Evolutionary conservation across 768 basidiomycete species (phyloP), one percentile per base, ranked within the genome.

Genomic region (Tephrocybe sp.): DNA sequence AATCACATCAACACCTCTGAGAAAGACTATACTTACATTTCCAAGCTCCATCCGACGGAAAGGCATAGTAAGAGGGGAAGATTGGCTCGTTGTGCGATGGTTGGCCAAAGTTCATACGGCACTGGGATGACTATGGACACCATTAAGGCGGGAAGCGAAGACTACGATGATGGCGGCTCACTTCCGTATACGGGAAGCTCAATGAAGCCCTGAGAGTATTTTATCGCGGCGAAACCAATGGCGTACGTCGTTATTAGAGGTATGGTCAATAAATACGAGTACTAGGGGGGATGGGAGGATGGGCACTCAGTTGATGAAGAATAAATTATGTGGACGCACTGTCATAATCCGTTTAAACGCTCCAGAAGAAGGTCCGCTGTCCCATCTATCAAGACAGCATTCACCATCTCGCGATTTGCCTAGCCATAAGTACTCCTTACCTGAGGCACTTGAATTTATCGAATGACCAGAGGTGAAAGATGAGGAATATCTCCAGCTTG

Each of bases 321-420:
- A 34, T 16, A 13, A 34, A 24, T 25, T 5, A 15, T 24, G 19
- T 11, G 18, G n/a, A 64, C 80, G 47, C 52, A 90, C 89, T 30
- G 87, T 92, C 90, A 92, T 92, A 62, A 92, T 60, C 22, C 91
- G 81, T 65, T 89, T 92, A 70, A 92, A 92, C 3, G 86, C 78
- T n/a, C 87, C 87, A 13, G 83, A 77, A 51, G 80, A 66, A 2
- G 78, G 75, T 1, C 83, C 86, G 24, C 76, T 78, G 58, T 84
- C 80, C 86, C 87, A 89, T 62, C 87, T 89, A 51, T 21, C 39
- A 46, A 28, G 50, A 30, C 21, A 27, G 8, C 15, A 11, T 37
- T 18, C 18, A 25, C 21, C 43, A 44, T 21, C n/a, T n/a, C 40
- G 24, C 25, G 8, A 15, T 13, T 15, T 36, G 19, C 22, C 35